A percentile compares a stretch with the other conserved stretches of the same genome.
Conservation (phyloP, 2,329 filamentous ascomycete species). For the Talaromyces sp. region DNA sequence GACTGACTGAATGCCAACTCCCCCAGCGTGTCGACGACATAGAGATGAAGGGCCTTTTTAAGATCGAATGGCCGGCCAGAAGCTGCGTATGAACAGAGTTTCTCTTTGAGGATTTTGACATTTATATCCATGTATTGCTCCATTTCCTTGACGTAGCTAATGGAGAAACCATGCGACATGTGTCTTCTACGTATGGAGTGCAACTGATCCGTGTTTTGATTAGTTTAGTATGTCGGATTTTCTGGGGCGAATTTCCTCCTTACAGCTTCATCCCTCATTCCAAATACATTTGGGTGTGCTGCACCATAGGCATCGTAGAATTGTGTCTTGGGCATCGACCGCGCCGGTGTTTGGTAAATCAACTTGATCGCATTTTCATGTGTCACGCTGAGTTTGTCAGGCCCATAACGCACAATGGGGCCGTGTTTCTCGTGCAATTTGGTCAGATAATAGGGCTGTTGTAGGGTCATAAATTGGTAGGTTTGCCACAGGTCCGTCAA, state of each 20-base stretch:
- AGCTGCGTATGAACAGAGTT: not conserved
- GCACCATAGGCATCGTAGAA: constrained; percentile 32
- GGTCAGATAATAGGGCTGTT: constrained; percentile 20
- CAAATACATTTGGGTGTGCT: constrained; percentile 30
- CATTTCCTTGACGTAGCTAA: not conserved
- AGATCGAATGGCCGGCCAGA: not conserved
- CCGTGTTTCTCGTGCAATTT: constrained; percentile 22
- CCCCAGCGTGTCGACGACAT: not conserved
- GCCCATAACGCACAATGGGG: constrained; percentile 25
- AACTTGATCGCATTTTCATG: constrained; percentile 22
- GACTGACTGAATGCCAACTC: not conserved
- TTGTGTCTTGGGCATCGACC: constrained; percentile 28
- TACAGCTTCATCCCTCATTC: constrained; percentile 26
- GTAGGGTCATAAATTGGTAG: constrained; percentile 21
- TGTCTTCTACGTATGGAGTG: not conserved
- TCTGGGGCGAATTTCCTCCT: not conserved
- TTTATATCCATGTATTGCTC: not conserved
- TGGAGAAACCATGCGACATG: not conserved
- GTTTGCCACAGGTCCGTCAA: constrained; percentile 30
- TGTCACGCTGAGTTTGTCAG: constrained; percentile 27
- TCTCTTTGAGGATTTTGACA: not conserved
- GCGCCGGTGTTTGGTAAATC: constrained; percentile 25
- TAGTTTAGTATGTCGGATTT: not conserved
- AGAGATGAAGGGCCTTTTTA: not conserved
- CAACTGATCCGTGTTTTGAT: not conserved